Evolutionary conservation across 23 red algal genomes (phyloP).

Genomic region (Rhodosorus marinus): DNA sequence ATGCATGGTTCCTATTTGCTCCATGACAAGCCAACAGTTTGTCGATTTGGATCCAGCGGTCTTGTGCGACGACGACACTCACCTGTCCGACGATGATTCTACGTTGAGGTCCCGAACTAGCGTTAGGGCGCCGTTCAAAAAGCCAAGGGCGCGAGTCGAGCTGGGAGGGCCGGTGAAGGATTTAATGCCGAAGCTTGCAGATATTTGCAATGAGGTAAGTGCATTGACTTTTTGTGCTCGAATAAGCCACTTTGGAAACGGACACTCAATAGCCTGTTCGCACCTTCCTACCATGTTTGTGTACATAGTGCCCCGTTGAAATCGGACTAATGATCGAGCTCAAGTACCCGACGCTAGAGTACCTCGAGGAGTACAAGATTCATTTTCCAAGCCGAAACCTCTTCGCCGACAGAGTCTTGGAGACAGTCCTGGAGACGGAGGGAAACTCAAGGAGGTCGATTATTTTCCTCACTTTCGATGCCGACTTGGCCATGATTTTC

Average conservation of each 20-base stretch:
- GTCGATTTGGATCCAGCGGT: neutral
- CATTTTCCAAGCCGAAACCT: conserved; percentile 39
- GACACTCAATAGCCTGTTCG: too few relatives aligned
- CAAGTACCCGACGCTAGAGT: conserved; percentile 60
- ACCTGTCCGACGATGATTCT: too few relatives aligned
- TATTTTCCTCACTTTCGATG: conserved; percentile 55
- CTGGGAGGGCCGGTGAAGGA: too few relatives aligned
- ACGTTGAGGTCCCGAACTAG: too few relatives aligned
- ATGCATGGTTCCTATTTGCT: neutral
- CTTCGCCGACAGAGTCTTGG: conserved; percentile 52
- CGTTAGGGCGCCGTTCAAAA: too few relatives aligned
- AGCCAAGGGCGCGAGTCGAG: too few relatives aligned
- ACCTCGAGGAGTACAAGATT: conserved; percentile 7
- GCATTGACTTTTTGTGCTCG: too few relatives aligned
- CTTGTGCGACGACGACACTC: neutral
- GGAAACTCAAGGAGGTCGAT: conserved; percentile 6
- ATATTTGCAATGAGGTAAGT: too few relatives aligned
- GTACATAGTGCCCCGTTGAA: too few relatives aligned
- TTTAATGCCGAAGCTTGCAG: too few relatives aligned
- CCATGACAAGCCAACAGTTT: neutral
- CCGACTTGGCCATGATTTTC: conserved; percentile 69
- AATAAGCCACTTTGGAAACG: too few relatives aligned
- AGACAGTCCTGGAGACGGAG: conserved; percentile 2
- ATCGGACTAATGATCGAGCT: conserved; percentile 72
- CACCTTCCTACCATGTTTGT: too few relatives aligned